Evolutionary conservation across 2,329 filamentous ascomycete species (phyloP).

Genomic region (Colletotrichum chlorophyti): DNA sequence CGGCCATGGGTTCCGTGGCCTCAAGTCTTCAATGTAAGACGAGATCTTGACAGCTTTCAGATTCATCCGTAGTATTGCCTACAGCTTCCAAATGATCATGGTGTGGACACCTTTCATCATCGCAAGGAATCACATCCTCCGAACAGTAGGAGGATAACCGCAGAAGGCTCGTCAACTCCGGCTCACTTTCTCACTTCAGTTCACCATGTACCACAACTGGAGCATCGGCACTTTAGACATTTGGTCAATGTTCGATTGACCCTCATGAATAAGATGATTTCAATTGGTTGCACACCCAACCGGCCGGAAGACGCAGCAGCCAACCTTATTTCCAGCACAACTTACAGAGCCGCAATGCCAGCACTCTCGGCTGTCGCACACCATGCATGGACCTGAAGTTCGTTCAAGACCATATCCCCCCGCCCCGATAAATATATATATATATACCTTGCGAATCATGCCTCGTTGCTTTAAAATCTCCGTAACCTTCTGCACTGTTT

Average conservation of each 20-base stretch:
- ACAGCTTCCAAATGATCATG: too few species aligned
- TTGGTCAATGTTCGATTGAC: not conserved
- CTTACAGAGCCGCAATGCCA: constrained; percentile 13
- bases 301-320: not conserved
- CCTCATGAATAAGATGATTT: not conserved
- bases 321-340: constrained; percentile 25
- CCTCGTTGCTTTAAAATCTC: constrained; percentile 8
- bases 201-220: too few species aligned
- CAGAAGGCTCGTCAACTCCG: too few species aligned
- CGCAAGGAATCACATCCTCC: too few species aligned
- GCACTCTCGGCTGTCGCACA: not conserved
- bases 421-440: too few species aligned
- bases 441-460: not conserved
- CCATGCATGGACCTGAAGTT: not conserved
- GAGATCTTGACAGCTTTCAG: not conserved
- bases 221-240: too few species aligned
- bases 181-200: too few species aligned
- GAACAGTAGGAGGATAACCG: too few species aligned
- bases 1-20: constrained; percentile 8
- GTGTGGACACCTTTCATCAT: too few species aligned
- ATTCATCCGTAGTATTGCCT: too few species aligned
- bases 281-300: constrained; percentile 6
- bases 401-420: not conserved
- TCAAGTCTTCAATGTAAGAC: not conserved
- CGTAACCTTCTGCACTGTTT: constrained; percentile 35